phyloP scores from a whole-genome alignment of 768 basidiomycete species.

The Rhodotorula kratochvilovae region DNA sequence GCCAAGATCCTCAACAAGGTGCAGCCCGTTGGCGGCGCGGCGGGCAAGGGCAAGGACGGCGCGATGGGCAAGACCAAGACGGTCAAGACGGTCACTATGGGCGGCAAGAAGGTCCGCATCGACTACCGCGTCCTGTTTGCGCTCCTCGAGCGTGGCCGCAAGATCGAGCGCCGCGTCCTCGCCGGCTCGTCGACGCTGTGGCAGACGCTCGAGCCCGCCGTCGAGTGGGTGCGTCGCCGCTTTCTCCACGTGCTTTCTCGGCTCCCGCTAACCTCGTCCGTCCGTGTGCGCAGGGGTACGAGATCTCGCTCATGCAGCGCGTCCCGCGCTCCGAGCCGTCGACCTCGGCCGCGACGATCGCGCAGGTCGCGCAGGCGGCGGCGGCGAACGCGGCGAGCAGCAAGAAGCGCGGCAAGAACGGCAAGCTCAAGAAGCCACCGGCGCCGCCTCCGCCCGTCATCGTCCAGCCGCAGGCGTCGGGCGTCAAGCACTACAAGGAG shows the following conservation, averaged over 20 bases:
- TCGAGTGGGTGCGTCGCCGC: conserved; percentile 69
- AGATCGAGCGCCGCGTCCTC: conserved; percentile 66
- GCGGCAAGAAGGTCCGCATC: conserved; percentile 51
- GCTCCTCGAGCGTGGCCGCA: conserved; percentile 74
- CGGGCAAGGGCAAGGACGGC: background rate
- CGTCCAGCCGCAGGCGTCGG: conserved; percentile 2
- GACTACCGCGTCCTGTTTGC: conserved; percentile 73
- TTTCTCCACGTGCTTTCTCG: conserved; percentile 53
- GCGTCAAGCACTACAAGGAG: conserved; percentile 34
- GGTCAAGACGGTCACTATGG: conserved; percentile 25
- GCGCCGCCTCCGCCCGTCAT: background rate
- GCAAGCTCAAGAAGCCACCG: conserved; percentile 3
- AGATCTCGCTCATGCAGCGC: conserved; percentile 38
- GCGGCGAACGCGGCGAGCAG: conserved; percentile 1
- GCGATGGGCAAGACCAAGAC: conserved; percentile 1
- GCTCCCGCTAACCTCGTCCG: conserved; percentile 48
- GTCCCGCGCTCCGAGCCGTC: conserved; percentile 25
- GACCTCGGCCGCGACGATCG: background rate
- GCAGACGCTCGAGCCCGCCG: conserved; percentile 70
- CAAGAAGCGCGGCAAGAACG: conserved; percentile 28
- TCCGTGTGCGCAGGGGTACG: conserved; percentile 36
- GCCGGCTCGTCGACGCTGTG: conserved; percentile 79
- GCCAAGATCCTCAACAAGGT: conserved; percentile 14
- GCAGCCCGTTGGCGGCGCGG: background rate
- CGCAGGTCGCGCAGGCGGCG: conserved; percentile 11